Base-by-base conservation (phyloP, 202 grass and related monocot species). In the Saccharum hybrid region DNA sequence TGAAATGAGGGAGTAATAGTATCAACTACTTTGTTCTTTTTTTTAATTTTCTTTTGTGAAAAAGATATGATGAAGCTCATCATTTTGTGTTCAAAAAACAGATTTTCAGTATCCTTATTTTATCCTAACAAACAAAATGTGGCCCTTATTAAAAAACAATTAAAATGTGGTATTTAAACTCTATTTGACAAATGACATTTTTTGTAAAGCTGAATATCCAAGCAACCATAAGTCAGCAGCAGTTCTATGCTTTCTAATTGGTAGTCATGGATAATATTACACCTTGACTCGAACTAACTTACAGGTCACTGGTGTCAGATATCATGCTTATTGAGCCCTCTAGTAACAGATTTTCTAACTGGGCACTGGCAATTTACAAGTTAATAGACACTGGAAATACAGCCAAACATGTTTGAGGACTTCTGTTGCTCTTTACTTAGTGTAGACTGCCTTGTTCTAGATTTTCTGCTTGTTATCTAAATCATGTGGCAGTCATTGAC, bases 401-500 rank as follows among this genome's bases (percentile, higher is more conserved):
- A 62, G 8, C 13, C n/a, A 63, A 62, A 41, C 13, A 23, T 18
- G 14, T 63, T 77, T 63, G 42, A 63, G 26, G 22, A 63, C 39
- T 16, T 63, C 6, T 26, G n/a, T 13, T 11, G 38, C 8, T 62
- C 63, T 79, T 79, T 67, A 14, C 46, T 40, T 21, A 14, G 33
- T 68, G 54, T 57, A 40, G 64, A 28, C n/a, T 80, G 30, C 48
- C 22, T 45, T 72, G 10, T 54, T 79, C 51, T 33, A 22, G 18
- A 79, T 23, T 67, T 40, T 14, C 4, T 48, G 15, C 80, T 72
- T 23, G 40, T 45, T 61, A 46, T 72, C 16, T 34, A 68, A 40
- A 69, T 70, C 6, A 28, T 39, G 48, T 59, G 70, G 19, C 63
- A 68, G 46, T 43, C 62, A 49, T 82, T 75, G 33, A 57, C 15